Evolutionary conservation across 441 rosid species (phyloP).

Genomic region (Pelargonium myrrhifolium): DNA sequence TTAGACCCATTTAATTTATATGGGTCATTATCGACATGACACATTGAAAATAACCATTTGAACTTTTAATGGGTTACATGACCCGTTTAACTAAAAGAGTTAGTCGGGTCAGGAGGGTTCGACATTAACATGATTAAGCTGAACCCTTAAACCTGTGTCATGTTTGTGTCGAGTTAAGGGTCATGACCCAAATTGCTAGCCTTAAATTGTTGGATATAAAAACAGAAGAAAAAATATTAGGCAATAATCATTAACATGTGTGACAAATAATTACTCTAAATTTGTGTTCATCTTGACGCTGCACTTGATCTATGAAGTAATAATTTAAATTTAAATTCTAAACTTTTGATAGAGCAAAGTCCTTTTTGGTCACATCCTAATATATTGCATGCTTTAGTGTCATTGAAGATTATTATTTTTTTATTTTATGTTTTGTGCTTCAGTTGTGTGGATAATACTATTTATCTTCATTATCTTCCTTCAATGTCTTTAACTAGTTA

Average conservation of each 20-base stretch:
- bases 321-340: no score
- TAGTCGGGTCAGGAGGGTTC: no score
- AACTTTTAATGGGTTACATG: no score
- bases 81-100: no score
- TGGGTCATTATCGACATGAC: no score
- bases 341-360: neutral
- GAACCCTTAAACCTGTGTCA: no score
- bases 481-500: constrained; percentile 1
- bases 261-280: neutral
- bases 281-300: neutral
- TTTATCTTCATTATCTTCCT: neutral
- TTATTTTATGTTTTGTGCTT: neutral
- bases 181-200: no score
- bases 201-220: neutral
- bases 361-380: neutral
- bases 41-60: no score
- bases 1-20: no score
- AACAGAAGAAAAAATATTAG: neutral
- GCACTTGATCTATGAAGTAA: neutral
- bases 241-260: neutral
- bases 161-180: no score
- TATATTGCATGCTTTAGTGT: neutral
- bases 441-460: neutral
- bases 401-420: neutral
- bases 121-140: no score